Conservation (phyloP, 495 filamentous ascomycete species). For the Hypoxylon lienhwacheense region DNA sequence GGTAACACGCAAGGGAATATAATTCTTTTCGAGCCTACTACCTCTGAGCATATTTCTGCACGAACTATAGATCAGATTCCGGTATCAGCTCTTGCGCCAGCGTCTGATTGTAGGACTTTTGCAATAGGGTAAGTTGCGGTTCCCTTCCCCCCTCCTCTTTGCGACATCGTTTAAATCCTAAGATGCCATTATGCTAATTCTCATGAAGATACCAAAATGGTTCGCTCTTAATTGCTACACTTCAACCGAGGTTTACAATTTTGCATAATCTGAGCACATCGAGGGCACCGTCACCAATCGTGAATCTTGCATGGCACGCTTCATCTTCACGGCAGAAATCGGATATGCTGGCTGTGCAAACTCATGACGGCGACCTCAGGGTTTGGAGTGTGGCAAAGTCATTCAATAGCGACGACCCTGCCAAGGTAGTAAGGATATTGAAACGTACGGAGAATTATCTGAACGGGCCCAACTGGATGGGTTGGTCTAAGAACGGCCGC, state of each 20-base stretch:
- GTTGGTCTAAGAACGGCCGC: conserved; percentile 96
- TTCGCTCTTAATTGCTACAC: conserved; percentile 83
- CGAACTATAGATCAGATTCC: conserved; percentile 90
- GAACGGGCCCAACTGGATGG: conserved; percentile 89
- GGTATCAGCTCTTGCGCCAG: conserved; percentile 86
- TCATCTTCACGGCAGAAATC: conserved; percentile 97
- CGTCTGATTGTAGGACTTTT: conserved; percentile 92
- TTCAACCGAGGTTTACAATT: conserved; percentile 92
- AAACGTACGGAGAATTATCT: conserved; percentile 75
- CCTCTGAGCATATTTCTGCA: conserved; percentile 89
- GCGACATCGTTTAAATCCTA: conserved; percentile 15
- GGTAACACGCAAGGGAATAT: conserved; percentile 90
- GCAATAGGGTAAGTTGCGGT: conserved; percentile 87
- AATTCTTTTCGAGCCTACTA: conserved; percentile 90
- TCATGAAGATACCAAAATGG: conserved; percentile 83
- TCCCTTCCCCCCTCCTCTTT: not conserved
- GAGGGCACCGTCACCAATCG: conserved; percentile 81
- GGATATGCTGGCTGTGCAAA: conserved; percentile 95
- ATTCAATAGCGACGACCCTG: conserved; percentile 69
- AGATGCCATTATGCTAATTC: conserved; percentile 36
- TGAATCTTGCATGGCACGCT: conserved; percentile 93
- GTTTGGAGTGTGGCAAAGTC: conserved; percentile 97
- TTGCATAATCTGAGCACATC: conserved; percentile 86
- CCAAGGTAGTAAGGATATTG: conserved; percentile 83
- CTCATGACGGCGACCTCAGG: conserved; percentile 84